Evolutionary conservation across 108 stramenopile species (phyloP), one percentile per base, ranked within the genome.

Genomic region (Skeletonema potamos): DNA sequence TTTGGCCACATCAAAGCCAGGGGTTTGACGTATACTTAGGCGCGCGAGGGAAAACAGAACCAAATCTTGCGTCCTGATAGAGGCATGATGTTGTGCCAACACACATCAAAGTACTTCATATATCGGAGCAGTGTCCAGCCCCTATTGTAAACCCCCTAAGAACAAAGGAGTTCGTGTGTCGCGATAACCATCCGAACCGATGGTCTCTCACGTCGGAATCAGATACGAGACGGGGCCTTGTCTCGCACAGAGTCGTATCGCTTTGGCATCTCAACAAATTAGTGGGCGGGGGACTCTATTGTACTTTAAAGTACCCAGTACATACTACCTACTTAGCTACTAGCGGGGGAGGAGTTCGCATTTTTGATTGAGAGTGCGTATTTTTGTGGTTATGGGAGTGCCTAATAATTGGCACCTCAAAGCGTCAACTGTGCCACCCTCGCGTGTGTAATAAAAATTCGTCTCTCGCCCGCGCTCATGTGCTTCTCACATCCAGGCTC

Each of bases 51-150:
- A 51, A 17, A 9, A 9, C 39, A 6, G 7, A 24, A n/a, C 4
- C 15, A 51, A 51, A 4, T n/a, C 48, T 2, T 24, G 7, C 17
- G 22, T 51, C 48, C 48, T 51, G 48, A 51, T 1, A 9, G 48
- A 51, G 48, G 48, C 20, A 51, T 51, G 48, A 51, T 51, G 48
- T 8, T 20, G 39, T 51, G 48, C 48, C 48, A 51, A 51, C 48
- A 51, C 48, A 51, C 22, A 6, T 22, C 18, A 51, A 51, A 5
- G 7, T 15, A 41, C 15, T 13, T 6, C 6, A 6, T 6, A 32
- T 32, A 6, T 32, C 30, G 4, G 6, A 32, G 30, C 30, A 32
- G 39, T 41, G 2, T n/a, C 15, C 8, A 51, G 48, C 48, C 48
- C 48, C 48, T 17, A 22, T 51, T 51, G 48, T 51, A 51, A 51